Conservation (phyloP, 352 stramenopile genomes). For the Phytophthora fragariae region DNA sequence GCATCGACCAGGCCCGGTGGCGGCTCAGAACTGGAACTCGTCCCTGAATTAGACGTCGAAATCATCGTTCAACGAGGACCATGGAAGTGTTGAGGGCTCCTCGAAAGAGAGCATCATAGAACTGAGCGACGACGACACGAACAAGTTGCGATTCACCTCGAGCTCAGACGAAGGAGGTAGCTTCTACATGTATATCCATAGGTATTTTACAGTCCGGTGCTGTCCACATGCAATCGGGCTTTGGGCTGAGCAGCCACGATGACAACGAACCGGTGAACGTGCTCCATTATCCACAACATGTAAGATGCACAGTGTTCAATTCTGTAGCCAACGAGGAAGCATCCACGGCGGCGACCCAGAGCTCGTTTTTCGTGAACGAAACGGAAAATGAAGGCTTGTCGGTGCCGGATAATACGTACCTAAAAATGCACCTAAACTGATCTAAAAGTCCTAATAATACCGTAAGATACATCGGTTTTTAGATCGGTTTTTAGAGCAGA, state of each 20-base stretch:
- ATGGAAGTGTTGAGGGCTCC: conserved; percentile 1
- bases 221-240: conserved; percentile 7
- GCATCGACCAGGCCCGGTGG: conserved; percentile 12
- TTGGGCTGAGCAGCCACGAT: neutral
- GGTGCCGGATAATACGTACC: no score
- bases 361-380: no score
- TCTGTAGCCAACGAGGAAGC: no score
- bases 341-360: no score
- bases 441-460: no score
- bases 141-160: conserved; percentile 11
- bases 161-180: conserved; percentile 19
- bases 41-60: conserved; percentile 26
- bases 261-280: neutral
- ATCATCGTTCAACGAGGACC: conserved; percentile 24
- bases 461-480: no score
- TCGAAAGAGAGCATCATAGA: conserved; percentile 24
- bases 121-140: conserved; percentile 25
- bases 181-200: conserved; percentile 15
- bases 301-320: no score
- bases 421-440: no score
- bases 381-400: no score
- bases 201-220: conserved; percentile 22
- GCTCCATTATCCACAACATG: neutral
- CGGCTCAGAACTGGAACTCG: conserved; percentile 12
- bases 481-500: no score